Evolutionary conservation across 768 basidiomycete species (phyloP).

Genomic region (Coprinellus micaceus): DNA sequence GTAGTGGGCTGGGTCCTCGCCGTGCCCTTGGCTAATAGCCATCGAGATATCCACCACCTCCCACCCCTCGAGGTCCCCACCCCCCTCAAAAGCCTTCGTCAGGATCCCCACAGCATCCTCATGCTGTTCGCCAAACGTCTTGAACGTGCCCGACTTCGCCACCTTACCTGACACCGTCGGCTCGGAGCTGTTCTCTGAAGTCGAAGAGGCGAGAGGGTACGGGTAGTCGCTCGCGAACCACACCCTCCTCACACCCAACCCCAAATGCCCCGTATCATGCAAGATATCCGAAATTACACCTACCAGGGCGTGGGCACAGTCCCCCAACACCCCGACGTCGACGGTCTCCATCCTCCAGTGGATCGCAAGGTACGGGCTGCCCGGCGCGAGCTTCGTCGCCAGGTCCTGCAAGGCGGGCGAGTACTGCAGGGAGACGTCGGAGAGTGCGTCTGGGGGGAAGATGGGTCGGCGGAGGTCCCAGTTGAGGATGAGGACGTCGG

Average conservation of each 20-base stretch:
- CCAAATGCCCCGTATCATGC: slow-evolving; percentile 19
- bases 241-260: slow-evolving; percentile 34
- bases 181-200: slow-evolving; percentile 11
- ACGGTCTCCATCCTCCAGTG: slow-evolving; percentile 60
- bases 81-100: slow-evolving; percentile 36
- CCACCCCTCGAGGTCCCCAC: slow-evolving; percentile 38
- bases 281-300: slow-evolving; percentile 36
- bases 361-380: neutral
- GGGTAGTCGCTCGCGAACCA: slow-evolving; percentile 62
- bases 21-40: neutral
- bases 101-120: slow-evolving; percentile 44
- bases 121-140: slow-evolving; percentile 37
- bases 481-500: slow-evolving; percentile 52
- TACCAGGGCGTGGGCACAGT: slow-evolving; percentile 50
- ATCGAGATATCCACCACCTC: slow-evolving; percentile 35
- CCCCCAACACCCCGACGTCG: slow-evolving; percentile 33
- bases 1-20: slow-evolving; percentile 28
- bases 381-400: slow-evolving; percentile 37
- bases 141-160: slow-evolving; percentile 45
- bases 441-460: slow-evolving; percentile 26
- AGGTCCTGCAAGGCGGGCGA: slow-evolving; percentile 53
- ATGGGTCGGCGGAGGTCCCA: slow-evolving; percentile 50
- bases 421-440: slow-evolving; percentile 45
- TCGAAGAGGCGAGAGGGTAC: slow-evolving; percentile 15
- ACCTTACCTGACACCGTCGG: slow-evolving; percentile 9